Evolutionary conservation across 73 alveolate species (phyloP), one percentile per base, ranked within the genome.

Genomic region (Diophrys appendiculata): DNA sequence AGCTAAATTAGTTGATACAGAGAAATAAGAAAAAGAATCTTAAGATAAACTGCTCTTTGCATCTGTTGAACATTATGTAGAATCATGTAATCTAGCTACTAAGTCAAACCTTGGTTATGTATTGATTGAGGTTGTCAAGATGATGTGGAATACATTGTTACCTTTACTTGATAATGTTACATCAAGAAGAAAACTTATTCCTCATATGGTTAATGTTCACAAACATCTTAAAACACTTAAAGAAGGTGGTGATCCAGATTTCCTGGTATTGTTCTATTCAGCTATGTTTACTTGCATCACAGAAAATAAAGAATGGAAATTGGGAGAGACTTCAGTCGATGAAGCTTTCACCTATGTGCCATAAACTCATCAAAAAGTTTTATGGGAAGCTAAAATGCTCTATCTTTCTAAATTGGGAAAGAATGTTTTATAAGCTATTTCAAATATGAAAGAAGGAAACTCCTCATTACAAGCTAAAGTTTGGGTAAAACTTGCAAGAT

Each of bases 301-400:
- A 68, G 99, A 96, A 77, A 81, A 97, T 2, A 95, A 96, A 88
- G 98, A 96, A 65, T 97, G 98, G 97, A 95, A 97, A 72, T 86
- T 94, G 68, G 99, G 99, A 24, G 99, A 97, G 83, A 88, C 82
- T 81, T 93, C 95, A n/a, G 95, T 95, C 11, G 99, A 90, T 71
- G 98, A 94, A 81, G 99, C 98, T 18, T 95, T 97, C 71, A 90
- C 90, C 54, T 88, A 94, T 69, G 91, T 96, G 54, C 99, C 99
- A 23, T 89, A 90, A 76, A 91, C 96, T 54, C 97, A 91, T 83
- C 92, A 96, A 76, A 97, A 96, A 84, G 96, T 96, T 25, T 88
- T 97, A 43, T 95, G 98, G 97, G 99, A 97, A 84, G 98, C 98
- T 52, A 96, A 97, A 86, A 91, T 96, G 95, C 93, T 97, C 8